phyloP scores from a whole-genome alignment of 306 rosid genomes.

The Citrullus amarus region DNA sequence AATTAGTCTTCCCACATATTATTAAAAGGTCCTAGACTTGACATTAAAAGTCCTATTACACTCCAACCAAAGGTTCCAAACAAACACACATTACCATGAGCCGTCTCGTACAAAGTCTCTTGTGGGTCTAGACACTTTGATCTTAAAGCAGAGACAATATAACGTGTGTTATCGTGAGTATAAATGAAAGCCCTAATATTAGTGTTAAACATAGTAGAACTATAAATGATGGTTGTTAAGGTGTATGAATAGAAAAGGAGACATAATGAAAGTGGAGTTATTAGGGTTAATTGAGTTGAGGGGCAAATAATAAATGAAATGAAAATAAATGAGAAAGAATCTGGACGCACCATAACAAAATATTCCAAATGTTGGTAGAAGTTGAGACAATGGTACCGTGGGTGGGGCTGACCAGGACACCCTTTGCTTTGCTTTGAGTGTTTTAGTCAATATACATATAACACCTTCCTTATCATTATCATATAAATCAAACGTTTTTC shows the following conservation, averaged over 20 bases:
- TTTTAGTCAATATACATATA: background rate
- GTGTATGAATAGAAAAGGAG: background rate
- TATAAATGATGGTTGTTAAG: background rate
- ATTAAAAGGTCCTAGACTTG: no score
- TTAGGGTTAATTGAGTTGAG: background rate
- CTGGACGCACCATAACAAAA: constrained; percentile 29
- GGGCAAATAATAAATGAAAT: background rate
- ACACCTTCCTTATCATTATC: background rate
- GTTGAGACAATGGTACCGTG: constrained; percentile 40
- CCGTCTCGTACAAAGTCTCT: no score
- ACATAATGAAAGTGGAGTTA: background rate
- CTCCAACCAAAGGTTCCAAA: no score
- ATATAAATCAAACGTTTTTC: background rate
- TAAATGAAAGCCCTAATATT: no score
- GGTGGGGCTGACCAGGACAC: constrained; percentile 35
- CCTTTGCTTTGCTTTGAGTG: constrained; percentile 21
- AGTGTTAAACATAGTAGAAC: background rate
- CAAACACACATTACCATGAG: no score
- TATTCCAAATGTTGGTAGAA: constrained; percentile 55
- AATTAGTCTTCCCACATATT: no score
- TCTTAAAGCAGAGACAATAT: no score
- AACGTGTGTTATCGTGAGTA: no score
- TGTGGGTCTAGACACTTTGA: no score
- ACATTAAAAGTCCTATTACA: no score
- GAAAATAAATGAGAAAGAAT: constrained; percentile 18